Percentiles rank a stretch among this genome's conserved stretches.
These are phyloP conservation scores for Phytophthora nicotianae DNA, from an alignment of 352 stramenopile species.

Conservation along the genomic window DNA sequence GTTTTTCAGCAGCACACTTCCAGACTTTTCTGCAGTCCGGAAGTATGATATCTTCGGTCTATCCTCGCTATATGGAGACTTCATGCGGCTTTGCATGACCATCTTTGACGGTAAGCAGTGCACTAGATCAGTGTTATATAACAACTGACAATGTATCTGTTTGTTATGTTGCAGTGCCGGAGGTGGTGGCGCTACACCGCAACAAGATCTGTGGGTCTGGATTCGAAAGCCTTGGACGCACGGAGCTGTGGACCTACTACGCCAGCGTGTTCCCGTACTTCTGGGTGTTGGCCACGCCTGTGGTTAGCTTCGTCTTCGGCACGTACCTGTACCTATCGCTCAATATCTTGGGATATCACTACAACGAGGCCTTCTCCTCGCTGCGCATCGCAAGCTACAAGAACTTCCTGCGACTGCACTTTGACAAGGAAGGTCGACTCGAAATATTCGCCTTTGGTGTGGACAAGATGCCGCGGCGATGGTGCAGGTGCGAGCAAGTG, in stretches of 20 bases:
- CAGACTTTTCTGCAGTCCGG: conserved; percentile 65
- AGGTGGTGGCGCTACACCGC: conserved; percentile 81
- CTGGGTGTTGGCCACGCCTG: conserved; percentile 81
- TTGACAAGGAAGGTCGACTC: conserved; percentile 74
- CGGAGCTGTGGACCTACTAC: conserved; percentile 86
- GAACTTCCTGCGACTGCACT: conserved; percentile 86
- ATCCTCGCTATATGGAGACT: conserved; percentile 62
- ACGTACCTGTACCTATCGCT: conserved; percentile 86
- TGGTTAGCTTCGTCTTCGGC: conserved; percentile 83
- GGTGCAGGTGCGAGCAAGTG: conserved; percentile 58
- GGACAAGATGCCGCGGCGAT: conserved; percentile 90
- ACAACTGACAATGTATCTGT: conserved; percentile 13
- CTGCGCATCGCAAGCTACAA: conserved; percentile 91
- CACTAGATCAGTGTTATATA: not conserved
- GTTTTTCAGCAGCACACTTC: conserved; percentile 80
- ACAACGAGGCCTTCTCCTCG: conserved; percentile 91
- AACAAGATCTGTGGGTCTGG: conserved; percentile 82
- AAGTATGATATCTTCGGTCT: conserved; percentile 74
- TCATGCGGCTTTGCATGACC: conserved; percentile 81
- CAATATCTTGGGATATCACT: conserved; percentile 87
- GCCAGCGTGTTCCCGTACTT: conserved; percentile 88
- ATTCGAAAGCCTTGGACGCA: conserved; percentile 62
- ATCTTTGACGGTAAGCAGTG: conserved; percentile 75
- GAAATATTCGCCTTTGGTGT: conserved; percentile 86
- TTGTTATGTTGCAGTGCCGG: conserved; percentile 53